These are phyloP conservation scores for Mortierella sp. DNA, from an alignment of 371 early-diverging fungal species.

Conservation along the genomic window DNA sequence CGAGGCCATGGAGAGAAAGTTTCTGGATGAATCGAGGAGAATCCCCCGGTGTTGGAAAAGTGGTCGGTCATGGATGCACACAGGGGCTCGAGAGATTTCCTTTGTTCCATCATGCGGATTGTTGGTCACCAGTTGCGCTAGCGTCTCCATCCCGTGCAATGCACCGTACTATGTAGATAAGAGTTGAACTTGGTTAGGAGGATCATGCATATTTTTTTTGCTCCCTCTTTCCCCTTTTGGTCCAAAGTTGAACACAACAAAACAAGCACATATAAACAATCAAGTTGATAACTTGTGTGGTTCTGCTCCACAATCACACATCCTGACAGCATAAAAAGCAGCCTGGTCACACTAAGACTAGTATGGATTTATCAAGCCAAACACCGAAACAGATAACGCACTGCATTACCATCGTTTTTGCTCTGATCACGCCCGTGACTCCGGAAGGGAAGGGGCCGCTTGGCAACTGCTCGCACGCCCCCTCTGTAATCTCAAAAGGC, in stretches of 20 bases:
- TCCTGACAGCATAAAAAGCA: no score
- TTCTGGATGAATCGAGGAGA: constrained; percentile 79
- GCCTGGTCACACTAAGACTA: no score
- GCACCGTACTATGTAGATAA: constrained; percentile 66
- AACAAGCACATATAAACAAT: no score
- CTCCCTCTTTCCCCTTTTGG: no score
- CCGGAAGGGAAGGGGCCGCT: constrained; percentile 4
- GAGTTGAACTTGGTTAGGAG: no score
- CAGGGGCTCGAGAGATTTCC: constrained; percentile 55
- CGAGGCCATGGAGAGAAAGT: constrained; percentile 72
- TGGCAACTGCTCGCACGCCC: constrained; percentile 16
- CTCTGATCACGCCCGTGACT: constrained; percentile 25
- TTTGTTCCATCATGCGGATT: constrained; percentile 22
- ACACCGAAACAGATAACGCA: no score
- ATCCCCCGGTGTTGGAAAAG: constrained; percentile 80
- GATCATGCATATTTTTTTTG: no score
- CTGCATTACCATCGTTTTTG: constrained; percentile 42
- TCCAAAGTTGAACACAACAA: no score
- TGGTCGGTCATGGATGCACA: constrained; percentile 74
- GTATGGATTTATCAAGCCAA: no score
- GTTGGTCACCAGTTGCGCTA: constrained; percentile 72
- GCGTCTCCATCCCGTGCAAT: constrained; percentile 79
- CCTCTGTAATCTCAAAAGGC: constrained; percentile 21
- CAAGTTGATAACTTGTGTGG: no score
- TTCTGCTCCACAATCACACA: constrained; percentile 1